Evolutionary conservation across 2,329 filamentous ascomycete species (phyloP).

Genomic region (Colletotrichum trifolii): DNA sequence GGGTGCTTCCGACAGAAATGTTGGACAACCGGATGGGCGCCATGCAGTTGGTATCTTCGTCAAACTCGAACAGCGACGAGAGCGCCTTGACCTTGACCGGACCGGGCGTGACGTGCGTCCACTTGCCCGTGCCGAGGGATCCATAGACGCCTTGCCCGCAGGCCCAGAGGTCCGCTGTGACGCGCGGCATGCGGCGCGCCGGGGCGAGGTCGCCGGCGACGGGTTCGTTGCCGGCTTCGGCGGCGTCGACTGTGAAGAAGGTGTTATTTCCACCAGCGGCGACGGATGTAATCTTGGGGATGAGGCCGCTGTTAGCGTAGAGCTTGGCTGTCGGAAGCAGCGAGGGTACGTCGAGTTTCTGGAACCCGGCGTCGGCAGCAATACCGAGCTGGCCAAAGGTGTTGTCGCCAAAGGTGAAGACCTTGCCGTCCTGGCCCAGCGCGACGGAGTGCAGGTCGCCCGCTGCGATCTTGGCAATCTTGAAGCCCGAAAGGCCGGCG

Average conservation of each 20-base stretch:
- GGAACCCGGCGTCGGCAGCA: slow-evolving; percentile 70
- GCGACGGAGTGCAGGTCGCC: slow-evolving; percentile 90
- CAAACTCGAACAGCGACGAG: slow-evolving; percentile 87
- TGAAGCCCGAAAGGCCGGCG: slow-evolving; percentile 74
- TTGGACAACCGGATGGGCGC: slow-evolving; percentile 82
- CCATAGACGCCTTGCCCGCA: slow-evolving; percentile 89
- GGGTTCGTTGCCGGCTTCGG: slow-evolving; percentile 60
- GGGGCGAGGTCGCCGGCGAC: slow-evolving; percentile 40
- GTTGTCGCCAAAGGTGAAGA: slow-evolving; percentile 94
- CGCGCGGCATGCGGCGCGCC: slow-evolving; percentile 45
- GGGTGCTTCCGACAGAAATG: slow-evolving; percentile 81
- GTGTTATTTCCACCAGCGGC: slow-evolving; percentile 88
- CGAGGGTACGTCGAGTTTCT: slow-evolving; percentile 75
- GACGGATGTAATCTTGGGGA: slow-evolving; percentile 78
- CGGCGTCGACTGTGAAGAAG: slow-evolving; percentile 87
- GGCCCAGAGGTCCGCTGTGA: slow-evolving; percentile 84
- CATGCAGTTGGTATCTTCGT: slow-evolving; percentile 75
- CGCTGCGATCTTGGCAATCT: slow-evolving; percentile 79
- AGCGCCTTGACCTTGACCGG: slow-evolving; percentile 86
- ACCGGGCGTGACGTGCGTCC: slow-evolving; percentile 84
- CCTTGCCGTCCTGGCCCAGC: slow-evolving; percentile 78
- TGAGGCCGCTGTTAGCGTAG: slow-evolving; percentile 73
- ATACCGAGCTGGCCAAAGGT: slow-evolving; percentile 91
- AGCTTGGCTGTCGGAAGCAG: slow-evolving; percentile 77
- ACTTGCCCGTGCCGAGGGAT: slow-evolving; percentile 84